Evolutionary conservation across 1,139 yeast genomes (phyloP), one percentile per base, ranked within the genome.

Genomic region (Taphrina sp.): DNA sequence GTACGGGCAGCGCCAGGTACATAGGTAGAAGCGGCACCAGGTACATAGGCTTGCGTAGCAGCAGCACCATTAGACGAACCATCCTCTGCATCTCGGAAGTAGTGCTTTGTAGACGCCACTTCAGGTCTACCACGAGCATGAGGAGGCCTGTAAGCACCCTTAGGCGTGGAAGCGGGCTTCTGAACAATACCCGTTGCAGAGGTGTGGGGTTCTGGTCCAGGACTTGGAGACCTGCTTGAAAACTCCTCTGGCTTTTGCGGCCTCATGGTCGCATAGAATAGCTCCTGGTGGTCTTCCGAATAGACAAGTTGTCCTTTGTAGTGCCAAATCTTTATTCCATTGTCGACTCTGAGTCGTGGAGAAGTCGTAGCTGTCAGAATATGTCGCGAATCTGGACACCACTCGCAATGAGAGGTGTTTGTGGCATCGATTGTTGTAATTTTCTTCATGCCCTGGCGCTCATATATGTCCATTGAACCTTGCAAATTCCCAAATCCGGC

Each of bases 401-500:
- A 94, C 69, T 86, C 89, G 70, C 96, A 90, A 46, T 85, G 95
- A 26, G 95, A 85, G 10, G 97, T 89, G 72, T 94, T 94, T 46
- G 96, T 74, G 2, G 97, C 98, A 68, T 87, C 89, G 67, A 92
- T 85, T 33, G 88, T 78, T 16, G 89, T 76, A 54, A 92, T 79
- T 70, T 87, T 86, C 59, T 77, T 72, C 69, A 89, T 92, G 70
- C 86, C 86, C 68, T 85, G 82, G 69, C 97, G 85, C 74, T 94
- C 98, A 68, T 90, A 84, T 60, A 94, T 85, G 68, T 94, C 97
- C 61, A 94, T 95, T 8, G 92, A 82, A 60, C 99, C 99, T 73
- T 90, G 97, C 70, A 94, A 79, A 72, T 94, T 94, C 65, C 99
- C 99, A 70, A 94, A 94, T 5, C 99, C 99, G 2, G 96, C 97